Evolutionary conservation across 2,329 filamentous ascomycete genomes (phyloP).

Genomic region (Hypoxylon sp.): DNA sequence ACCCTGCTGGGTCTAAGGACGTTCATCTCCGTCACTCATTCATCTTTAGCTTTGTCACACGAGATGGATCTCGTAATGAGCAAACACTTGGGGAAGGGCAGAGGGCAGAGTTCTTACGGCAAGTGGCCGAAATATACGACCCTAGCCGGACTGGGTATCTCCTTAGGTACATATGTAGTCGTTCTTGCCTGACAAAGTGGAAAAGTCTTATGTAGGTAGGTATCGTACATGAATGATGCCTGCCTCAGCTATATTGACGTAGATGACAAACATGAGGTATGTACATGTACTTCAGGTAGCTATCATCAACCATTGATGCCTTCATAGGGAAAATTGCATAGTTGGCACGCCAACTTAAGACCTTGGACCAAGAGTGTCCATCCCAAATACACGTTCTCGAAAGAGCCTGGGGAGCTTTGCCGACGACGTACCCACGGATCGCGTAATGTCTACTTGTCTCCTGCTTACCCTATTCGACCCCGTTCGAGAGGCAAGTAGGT

Average conservation of each 20-base stretch:
- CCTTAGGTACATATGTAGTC: no score
- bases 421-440: not conserved
- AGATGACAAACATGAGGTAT: not conserved
- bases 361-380: not conserved
- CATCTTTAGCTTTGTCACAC: slow-evolving; percentile 14
- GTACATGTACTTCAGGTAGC: no score
- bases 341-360: not conserved
- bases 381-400: not conserved
- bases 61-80: slow-evolving; percentile 5
- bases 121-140: not conserved
- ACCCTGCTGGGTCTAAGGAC: not conserved
- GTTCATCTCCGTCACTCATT: not conserved
- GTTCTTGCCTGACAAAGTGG: not conserved
- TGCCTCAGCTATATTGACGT: not conserved
- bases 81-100: slow-evolving; percentile 19
- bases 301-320: not conserved
- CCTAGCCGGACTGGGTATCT: not conserved
- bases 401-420: not conserved
- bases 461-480: no score
- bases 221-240: not conserved
- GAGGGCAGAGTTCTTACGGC: not conserved
- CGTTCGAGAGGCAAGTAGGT: no score
- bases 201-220: not conserved
- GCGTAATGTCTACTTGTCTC: not conserved
- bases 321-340: not conserved